phyloP scores from a whole-genome alignment of 495 filamentous ascomycete genomes.

The Neurospora sp. region DNA sequence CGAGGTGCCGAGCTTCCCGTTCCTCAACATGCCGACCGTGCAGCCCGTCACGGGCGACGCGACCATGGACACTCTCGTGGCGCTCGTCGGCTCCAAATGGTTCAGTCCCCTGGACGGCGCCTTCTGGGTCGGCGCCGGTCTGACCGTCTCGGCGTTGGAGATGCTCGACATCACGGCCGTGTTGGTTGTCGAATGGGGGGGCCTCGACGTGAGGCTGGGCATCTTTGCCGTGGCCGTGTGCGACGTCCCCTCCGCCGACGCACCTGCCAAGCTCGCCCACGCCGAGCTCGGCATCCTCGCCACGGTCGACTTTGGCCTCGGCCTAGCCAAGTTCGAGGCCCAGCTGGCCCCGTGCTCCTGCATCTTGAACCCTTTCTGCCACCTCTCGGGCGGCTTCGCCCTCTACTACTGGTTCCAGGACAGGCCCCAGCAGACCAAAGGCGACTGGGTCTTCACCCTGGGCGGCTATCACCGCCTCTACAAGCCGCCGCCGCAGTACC shows the following conservation, averaged over 20 bases:
- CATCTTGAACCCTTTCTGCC: constrained; percentile 26
- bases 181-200: constrained; percentile 19
- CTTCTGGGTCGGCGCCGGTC: constrained; percentile 34
- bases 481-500: constrained; percentile 28
- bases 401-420: constrained; percentile 34
- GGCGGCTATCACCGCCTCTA: constrained; percentile 42
- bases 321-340: constrained; percentile 30
- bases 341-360: constrained; percentile 33
- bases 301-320: constrained; percentile 25
- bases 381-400: constrained; percentile 38
- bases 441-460: constrained; percentile 43
- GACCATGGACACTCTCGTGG: background rate
- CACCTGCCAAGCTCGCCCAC: constrained; percentile 21
- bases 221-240: constrained; percentile 29
- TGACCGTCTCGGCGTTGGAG: constrained; percentile 33
- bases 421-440: constrained; percentile 6
- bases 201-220: constrained; percentile 19
- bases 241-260: constrained; percentile 19
- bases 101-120: constrained; percentile 14
- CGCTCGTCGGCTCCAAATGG: constrained; percentile 1
- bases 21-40: constrained; percentile 20
- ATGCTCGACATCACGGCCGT: constrained; percentile 31
- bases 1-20: constrained; percentile 10
- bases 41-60: background rate
- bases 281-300: constrained; percentile 30